Conservation (phyloP, 2,329 filamentous ascomycete species). For the Salinomyces thailandicus region DNA sequence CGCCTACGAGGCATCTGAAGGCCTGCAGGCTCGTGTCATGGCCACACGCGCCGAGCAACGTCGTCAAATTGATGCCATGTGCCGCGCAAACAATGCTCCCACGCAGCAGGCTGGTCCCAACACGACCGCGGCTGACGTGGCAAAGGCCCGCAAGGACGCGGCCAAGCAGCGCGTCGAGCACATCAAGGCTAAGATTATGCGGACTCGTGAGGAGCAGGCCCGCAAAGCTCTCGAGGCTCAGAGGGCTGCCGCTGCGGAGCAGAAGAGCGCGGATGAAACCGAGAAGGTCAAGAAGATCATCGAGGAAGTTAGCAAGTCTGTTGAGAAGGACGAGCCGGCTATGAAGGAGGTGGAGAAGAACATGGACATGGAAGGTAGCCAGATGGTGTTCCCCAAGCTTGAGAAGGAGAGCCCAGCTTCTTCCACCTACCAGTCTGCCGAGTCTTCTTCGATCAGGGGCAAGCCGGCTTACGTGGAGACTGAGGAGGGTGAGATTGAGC, state of each 20-base stretch:
- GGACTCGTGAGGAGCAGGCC: slow-evolving; percentile 22
- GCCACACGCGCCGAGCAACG: slow-evolving; percentile 16
- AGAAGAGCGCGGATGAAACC: slow-evolving; percentile 18
- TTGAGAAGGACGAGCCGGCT: slow-evolving; percentile 21
- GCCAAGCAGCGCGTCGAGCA: slow-evolving; percentile 22
- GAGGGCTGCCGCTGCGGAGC: slow-evolving; percentile 19
- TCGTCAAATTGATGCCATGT: background rate
- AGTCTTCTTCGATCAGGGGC: slow-evolving; percentile 26
- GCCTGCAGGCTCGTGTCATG: slow-evolving; percentile 21
- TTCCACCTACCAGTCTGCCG: slow-evolving; percentile 60
- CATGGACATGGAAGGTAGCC: slow-evolving; percentile 37
- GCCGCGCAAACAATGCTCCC: background rate
- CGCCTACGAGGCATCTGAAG: slow-evolving; percentile 13
- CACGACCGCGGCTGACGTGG: slow-evolving; percentile 3
- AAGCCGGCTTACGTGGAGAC: slow-evolving; percentile 49
- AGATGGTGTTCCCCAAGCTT: slow-evolving; percentile 94
- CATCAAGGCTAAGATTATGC: slow-evolving; percentile 24
- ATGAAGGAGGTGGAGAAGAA: slow-evolving; percentile 22
- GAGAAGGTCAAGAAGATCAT: slow-evolving; percentile 22
- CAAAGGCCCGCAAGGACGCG: slow-evolving; percentile 20
- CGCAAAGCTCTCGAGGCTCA: slow-evolving; percentile 8
- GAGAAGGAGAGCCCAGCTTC: slow-evolving; percentile 83
- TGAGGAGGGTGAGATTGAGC: slow-evolving; percentile 45
- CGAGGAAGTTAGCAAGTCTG: slow-evolving; percentile 12
- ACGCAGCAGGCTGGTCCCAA: slow-evolving; percentile 1